Evolutionary conservation across 2,329 filamentous ascomycete species (phyloP).

Genomic region (Fusarium luffae): DNA sequence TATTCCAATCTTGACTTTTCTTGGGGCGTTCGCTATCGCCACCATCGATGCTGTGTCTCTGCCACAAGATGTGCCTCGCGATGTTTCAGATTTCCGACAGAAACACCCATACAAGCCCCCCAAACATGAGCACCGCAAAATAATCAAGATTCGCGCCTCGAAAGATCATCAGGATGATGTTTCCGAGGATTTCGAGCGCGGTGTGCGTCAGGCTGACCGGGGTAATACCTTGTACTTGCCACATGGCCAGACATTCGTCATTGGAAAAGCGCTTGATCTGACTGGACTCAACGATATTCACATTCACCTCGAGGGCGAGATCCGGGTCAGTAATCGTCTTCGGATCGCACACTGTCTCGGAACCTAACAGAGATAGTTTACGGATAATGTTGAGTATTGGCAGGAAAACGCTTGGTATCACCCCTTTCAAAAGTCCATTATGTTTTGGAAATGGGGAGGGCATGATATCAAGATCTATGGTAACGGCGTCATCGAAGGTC

Average conservation of each 20-base stretch:
- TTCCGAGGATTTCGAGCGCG: conserved; percentile 36
- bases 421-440: conserved; percentile 44
- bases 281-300: conserved; percentile 42
- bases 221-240: conserved; percentile 41
- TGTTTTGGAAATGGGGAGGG: conserved; percentile 43
- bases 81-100: conserved; percentile 35
- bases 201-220: conserved; percentile 39
- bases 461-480: conserved; percentile 41
- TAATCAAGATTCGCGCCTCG: conserved; percentile 36
- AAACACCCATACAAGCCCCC: conserved; percentile 38
- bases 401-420: conserved; percentile 40
- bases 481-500: conserved; percentile 23
- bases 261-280: conserved; percentile 41
- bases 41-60: conserved; percentile 17
- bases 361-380: conserved; percentile 23
- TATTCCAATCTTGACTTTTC: neutral
- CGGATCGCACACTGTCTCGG: neutral
- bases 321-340: conserved; percentile 6
- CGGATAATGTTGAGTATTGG: conserved; percentile 41
- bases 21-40: conserved; percentile 3
- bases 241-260: conserved; percentile 40
- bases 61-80: conserved; percentile 15
- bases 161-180: conserved; percentile 38
- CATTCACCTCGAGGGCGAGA: conserved; percentile 42
- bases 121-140: conserved; percentile 26